phyloP scores from a whole-genome alignment of 345 rosid species.

The Streptanthus diversifolius region DNA sequence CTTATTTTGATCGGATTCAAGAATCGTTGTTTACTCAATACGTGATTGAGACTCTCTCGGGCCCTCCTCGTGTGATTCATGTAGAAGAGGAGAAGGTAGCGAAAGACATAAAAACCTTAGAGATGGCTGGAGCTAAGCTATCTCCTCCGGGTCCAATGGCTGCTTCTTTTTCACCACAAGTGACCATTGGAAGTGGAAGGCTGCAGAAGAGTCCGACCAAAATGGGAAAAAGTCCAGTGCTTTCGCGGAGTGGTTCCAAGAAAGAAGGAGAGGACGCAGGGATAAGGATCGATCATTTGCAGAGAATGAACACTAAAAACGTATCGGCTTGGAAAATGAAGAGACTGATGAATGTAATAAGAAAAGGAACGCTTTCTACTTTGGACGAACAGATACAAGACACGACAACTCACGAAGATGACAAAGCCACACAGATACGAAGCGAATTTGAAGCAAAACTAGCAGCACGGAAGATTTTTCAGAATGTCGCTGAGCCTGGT shows the following conservation, averaged over 20 bases:
- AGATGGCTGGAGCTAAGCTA: constrained; percentile 42
- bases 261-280: constrained; percentile 40
- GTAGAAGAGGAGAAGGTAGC: constrained; percentile 49
- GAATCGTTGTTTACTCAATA: constrained; percentile 78
- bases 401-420: constrained; percentile 44
- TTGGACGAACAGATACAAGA: constrained; percentile 75
- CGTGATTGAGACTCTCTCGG: constrained; percentile 75
- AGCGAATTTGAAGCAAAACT: constrained; percentile 78
- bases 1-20: constrained; percentile 88
- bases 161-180: constrained; percentile 31
- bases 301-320: constrained; percentile 68
- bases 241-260: constrained; percentile 47
- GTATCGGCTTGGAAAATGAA: constrained; percentile 99
- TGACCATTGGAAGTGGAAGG: constrained; percentile 43
- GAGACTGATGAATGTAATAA: constrained; percentile 62
- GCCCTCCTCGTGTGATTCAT: constrained; percentile 63
- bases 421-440: constrained; percentile 53
- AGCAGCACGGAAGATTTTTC: constrained; percentile 76
- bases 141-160: constrained; percentile 45
- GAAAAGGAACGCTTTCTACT: constrained; percentile 69
- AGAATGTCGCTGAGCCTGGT: constrained; percentile 63
- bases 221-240: constrained; percentile 42
- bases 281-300: constrained; percentile 67
- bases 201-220: constrained; percentile 39
- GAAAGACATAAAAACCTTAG: constrained; percentile 39